Base-by-base conservation (phyloP, 345 rosid species). In the Aquilaria sinensis region DNA sequence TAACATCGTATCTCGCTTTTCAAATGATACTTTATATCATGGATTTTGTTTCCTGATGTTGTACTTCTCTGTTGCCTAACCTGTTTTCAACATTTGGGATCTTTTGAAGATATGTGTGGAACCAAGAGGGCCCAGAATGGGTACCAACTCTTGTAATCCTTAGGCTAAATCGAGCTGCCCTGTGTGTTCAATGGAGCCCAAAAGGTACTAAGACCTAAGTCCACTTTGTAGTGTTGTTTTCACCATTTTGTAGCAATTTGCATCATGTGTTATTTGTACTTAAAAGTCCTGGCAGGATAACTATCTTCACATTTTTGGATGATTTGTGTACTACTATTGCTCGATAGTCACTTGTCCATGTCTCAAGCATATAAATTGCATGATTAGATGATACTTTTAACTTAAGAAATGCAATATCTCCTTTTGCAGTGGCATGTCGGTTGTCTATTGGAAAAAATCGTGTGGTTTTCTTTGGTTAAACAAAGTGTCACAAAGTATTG, bases 101-200 rank as follows among this genome's bases (percentile, higher is more conserved):
- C 73, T 43, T 56, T 56, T 63, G 56, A 78, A 94, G 99, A 74
- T 90, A 90, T 47, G 96, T 94, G 11, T 94, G 99, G 97, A 94
- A 77, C 77, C 74, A 72, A 15, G 97, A 90, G 84, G 97, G 96
- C 43, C 55, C 80, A 13, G 97, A 85, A 67, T 90, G 99, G 99
- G 83, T 88, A 37, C 93, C 99, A 16, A 94, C 96, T 62, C 92
- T 94, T 64, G 99, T 94, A 68, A 90, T 94, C 69, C 99, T 94
- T 61, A 80, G 99, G 81, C 87, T 90, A 64, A 94, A 94, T 74
- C 97, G 93, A 66, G 97, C 97, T 56, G 99, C 97, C 9, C 91
- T 94, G 54, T 94, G 99, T 65, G 95, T 87, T 66, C 89, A 85
- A 58, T 94, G 99, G 99, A 88, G 97, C 68, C 97, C 97, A 53